Evolutionary conservation across 208 protist species (phyloP), one percentile per base, ranked within the genome.

Genomic region (Angomonas ambiguus): DNA sequence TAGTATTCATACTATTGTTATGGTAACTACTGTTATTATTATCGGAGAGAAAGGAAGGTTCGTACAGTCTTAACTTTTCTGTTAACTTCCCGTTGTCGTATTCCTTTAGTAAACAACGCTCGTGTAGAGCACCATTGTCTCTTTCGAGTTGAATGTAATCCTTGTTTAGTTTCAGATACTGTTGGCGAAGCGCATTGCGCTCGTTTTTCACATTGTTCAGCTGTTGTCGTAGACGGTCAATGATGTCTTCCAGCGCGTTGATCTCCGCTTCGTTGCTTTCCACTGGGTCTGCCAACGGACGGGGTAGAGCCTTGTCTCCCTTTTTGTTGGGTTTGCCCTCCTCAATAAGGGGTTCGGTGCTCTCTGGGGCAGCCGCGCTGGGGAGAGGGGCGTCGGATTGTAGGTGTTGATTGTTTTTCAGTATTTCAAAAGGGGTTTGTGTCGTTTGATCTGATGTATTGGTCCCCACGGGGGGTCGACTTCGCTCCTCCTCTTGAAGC

Each of bases 21-120:
- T 16, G 38, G 38, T 45, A 16, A 16, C 16, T 45, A 8, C 11
- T 45, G 38, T 45, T 45, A 45, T 45, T 16, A 45, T 45, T 8
- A 16, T 45, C 38, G 38, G 38, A 31, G 10, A 59, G 53, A 22
- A 28, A 30, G 10, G 53, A 59, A 13, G 53, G 53, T 3, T 59
- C 53, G 25, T 32, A 59, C 2, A n/a, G 20, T 8, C 56, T 1
- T 20, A 61, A 33, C 4, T 45, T 34, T 2, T 6, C 22, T 2
- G 10, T 3, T 18, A 61, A 33, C 4, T 20, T 24, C 5, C 16
- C 30, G 8, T 22, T 30, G 31, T 61, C 56, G 3, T 61, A 22
- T 33, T 61, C 56, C 30, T 61, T 61, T 20, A 20, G 13, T 11
- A 33, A 24, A n/a, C 56, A 61, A 2, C 56, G 56, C 2, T 42